phyloP scores from a whole-genome alignment of 352 stramenopile genomes.

The Phytophthora nicotianae region DNA sequence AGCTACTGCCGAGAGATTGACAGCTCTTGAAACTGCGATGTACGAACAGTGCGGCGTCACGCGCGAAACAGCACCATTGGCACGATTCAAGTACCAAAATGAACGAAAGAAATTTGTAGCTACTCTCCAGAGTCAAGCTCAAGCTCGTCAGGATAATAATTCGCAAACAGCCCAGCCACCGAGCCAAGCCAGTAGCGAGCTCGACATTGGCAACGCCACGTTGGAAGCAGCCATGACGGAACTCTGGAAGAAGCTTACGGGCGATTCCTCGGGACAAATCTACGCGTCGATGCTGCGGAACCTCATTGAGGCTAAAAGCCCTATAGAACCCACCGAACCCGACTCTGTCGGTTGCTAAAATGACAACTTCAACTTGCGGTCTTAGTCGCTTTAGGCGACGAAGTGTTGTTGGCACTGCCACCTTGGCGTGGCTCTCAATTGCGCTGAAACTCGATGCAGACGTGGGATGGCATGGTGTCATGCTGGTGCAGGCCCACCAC shows the following conservation, averaged over 20 bases:
- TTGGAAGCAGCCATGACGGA: constrained; percentile 14
- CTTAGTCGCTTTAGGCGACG: background rate
- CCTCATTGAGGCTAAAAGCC: background rate
- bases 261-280: constrained; percentile 31
- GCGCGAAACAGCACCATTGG: constrained; percentile 23
- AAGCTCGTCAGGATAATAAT: background rate
- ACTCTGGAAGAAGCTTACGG: constrained; percentile 31
- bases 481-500: constrained; percentile 7
- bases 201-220: background rate
- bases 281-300: constrained; percentile 26
- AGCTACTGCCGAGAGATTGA: constrained; percentile 24
- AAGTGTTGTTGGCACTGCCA: background rate
- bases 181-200: constrained; percentile 11
- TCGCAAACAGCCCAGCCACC: background rate
- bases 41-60: constrained; percentile 38
- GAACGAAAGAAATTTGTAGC: constrained; percentile 35
- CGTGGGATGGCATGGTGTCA: background rate
- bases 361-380: constrained; percentile 28
- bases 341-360: background rate
- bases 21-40: constrained; percentile 27
- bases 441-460: background rate
- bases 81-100: constrained; percentile 36
- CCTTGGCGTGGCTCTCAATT: background rate
- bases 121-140: constrained; percentile 18
- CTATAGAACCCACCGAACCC: constrained; percentile 6